A percentile compares a stretch with the other conserved stretches of the same genome.
phyloP scores from a whole-genome alignment of 805 yeast species.

The Kodamaea neixiangensis region DNA sequence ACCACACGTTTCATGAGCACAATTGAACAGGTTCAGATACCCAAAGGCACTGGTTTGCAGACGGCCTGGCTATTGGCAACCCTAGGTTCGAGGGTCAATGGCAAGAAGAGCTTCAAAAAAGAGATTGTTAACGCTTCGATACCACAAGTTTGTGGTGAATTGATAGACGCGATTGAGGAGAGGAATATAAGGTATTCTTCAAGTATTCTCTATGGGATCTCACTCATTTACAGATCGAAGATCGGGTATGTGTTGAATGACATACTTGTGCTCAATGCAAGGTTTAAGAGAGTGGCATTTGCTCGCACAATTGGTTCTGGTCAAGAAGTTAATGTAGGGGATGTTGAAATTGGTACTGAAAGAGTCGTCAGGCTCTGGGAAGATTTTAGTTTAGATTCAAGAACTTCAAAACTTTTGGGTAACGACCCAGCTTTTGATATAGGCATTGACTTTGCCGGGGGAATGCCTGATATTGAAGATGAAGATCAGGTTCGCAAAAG shows the following conservation, averaged over 20 bases:
- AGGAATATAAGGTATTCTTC: slow-evolving; percentile 38
- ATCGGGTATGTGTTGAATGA: slow-evolving; percentile 46
- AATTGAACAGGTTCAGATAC: neutral
- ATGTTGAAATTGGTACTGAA: neutral
- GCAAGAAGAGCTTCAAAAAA: slow-evolving; percentile 29
- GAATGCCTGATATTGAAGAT: neutral
- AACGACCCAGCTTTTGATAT: slow-evolving; percentile 30
- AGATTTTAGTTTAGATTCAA: neutral
- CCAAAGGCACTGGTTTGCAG: slow-evolving; percentile 9
- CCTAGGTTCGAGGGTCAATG: slow-evolving; percentile 34
- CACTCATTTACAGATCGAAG: slow-evolving; percentile 51
- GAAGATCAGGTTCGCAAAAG: slow-evolving; percentile 9
- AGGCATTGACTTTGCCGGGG: slow-evolving; percentile 5
- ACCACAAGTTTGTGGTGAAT: slow-evolving; percentile 40
- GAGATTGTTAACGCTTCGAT: slow-evolving; percentile 40
- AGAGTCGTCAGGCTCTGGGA: neutral
- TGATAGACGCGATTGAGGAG: slow-evolving; percentile 8
- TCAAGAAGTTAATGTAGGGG: neutral
- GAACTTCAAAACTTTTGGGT: neutral
- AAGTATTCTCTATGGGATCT: slow-evolving; percentile 49
- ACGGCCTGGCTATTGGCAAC: slow-evolving; percentile 44
- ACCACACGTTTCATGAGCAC: neutral
- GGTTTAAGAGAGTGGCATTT: slow-evolving; percentile 5
- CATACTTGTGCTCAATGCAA: slow-evolving; percentile 14
- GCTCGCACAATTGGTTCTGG: neutral